These are phyloP conservation scores for Boletus tomentosulus DNA, from an alignment of 768 basidiomycete species.

Conservation along the genomic window DNA sequence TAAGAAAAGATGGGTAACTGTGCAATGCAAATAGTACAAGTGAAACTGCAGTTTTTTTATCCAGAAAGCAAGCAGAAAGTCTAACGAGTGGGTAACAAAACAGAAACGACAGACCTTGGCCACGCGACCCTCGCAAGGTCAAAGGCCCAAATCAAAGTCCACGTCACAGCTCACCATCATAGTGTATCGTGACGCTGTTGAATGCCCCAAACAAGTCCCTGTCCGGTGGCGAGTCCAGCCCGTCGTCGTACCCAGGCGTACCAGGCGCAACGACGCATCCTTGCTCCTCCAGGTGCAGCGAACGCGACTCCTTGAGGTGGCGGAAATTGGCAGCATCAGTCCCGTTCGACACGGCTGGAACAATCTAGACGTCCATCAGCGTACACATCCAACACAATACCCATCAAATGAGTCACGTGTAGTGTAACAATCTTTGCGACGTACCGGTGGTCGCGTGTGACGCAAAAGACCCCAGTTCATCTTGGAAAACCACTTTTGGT, in stretches of 20 bases:
- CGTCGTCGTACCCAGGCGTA: slow-evolving; percentile 42
- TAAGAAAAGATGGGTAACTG: slow-evolving; percentile 14
- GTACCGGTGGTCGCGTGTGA: slow-evolving; percentile 88
- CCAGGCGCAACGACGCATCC: slow-evolving; percentile 34
- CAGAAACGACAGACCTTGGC: slow-evolving; percentile 18
- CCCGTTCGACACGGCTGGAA: slow-evolving; percentile 70
- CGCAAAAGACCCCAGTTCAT: slow-evolving; percentile 96
- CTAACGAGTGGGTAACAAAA: slow-evolving; percentile 14
- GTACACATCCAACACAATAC: slow-evolving; percentile 14
- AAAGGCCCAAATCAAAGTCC: slow-evolving; percentile 2
- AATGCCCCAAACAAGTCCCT: slow-evolving; percentile 82
- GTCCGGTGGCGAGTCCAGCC: slow-evolving; percentile 41
- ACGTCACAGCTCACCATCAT: slow-evolving; percentile 62
- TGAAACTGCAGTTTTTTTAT: slow-evolving; percentile 22
- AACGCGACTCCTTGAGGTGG: slow-evolving; percentile 83
- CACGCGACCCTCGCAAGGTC: slow-evolving; percentile 3
- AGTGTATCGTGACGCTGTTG: slow-evolving; percentile 83
- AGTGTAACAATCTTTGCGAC: slow-evolving; percentile 29
- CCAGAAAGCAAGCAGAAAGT: slow-evolving; percentile 22
- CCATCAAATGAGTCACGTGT: slow-evolving; percentile 10
- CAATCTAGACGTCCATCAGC: slow-evolving; percentile 54
- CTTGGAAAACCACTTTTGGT: slow-evolving; percentile 96
- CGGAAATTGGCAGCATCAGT: slow-evolving; percentile 88
- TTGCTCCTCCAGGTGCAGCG: slow-evolving; percentile 82
- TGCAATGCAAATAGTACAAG: slow-evolving; percentile 35